phyloP scores from a whole-genome alignment of 129 eudicot genomes.

The Chrysanthemum seticuspe region DNA sequence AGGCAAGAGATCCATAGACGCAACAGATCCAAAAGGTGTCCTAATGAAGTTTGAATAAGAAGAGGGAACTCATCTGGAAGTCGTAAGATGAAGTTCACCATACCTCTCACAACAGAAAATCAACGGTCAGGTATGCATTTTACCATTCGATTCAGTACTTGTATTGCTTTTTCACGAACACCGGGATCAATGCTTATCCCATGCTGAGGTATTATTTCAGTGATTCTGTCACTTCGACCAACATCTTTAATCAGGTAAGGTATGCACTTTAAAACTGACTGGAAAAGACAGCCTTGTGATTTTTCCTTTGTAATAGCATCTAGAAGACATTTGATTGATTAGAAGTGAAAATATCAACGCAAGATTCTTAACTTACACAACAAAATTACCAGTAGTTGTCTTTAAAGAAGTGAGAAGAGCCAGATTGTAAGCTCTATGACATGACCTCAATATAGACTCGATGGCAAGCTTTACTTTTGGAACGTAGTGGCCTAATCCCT shows the following conservation, averaged over 20 bases:
- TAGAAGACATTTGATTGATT: conserved; percentile 35
- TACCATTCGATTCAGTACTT: conserved; percentile 41
- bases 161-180: conserved; percentile 51
- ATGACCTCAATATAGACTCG: conserved; percentile 76
- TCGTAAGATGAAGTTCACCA: conserved; percentile 52
- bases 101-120: conserved; percentile 43
- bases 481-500: conserved; percentile 73
- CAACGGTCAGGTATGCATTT: conserved; percentile 43
- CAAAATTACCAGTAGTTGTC: conserved; percentile 60
- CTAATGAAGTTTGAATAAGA: conserved; percentile 50
- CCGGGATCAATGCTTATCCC: conserved; percentile 49
- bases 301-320: conserved; percentile 88
- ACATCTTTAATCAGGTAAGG: conserved; percentile 48
- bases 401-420: conserved; percentile 93
- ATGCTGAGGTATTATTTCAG: conserved; percentile 52
- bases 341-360: conserved; percentile 13
- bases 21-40: conserved; percentile 47
- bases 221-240: conserved; percentile 50
- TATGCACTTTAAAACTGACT: conserved; percentile 45
- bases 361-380: background rate
- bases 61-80: conserved; percentile 55
- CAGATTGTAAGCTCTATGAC: conserved; percentile 76
- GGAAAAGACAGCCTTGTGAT: conserved; percentile 65
- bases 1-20: conserved; percentile 45
- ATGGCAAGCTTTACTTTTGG: conserved; percentile 90